These are phyloP conservation scores for Gnaphalium uliginosum DNA, from an alignment of 129 eudicot genomes.

Conservation along the genomic window DNA sequence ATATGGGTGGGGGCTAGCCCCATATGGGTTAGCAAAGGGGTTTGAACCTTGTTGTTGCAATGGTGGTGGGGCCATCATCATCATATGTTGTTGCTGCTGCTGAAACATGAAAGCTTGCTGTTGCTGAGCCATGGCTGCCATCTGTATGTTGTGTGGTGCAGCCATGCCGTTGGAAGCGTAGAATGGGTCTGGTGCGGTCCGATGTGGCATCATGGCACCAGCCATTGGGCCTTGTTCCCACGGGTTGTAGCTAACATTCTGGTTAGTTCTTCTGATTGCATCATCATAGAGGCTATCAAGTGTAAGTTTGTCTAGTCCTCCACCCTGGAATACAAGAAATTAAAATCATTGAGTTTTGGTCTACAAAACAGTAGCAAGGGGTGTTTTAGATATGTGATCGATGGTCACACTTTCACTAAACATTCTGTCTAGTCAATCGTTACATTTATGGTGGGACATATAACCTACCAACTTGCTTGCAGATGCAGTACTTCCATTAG, in stretches of 20 bases:
- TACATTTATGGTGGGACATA: neutral
- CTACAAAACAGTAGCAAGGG: neutral
- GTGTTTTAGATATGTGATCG: neutral
- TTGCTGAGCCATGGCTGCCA: slow-evolving; percentile 83
- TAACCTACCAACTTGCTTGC: slow-evolving; percentile 43
- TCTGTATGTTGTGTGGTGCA: slow-evolving; percentile 73
- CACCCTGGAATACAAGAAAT: slow-evolving; percentile 37
- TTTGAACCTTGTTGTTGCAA: slow-evolving; percentile 47
- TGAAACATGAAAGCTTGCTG: slow-evolving; percentile 71
- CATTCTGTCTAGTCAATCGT: neutral
- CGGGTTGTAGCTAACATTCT: slow-evolving; percentile 47
- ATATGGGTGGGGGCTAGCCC: slow-evolving; percentile 50
- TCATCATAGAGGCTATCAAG: slow-evolving; percentile 56
- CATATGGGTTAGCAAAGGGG: slow-evolving; percentile 69
- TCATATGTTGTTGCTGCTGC: slow-evolving; percentile 66
- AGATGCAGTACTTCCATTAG: slow-evolving; percentile 34
- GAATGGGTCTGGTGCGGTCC: slow-evolving; percentile 66
- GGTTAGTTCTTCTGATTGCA: slow-evolving; percentile 46
- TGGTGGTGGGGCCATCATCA: slow-evolving; percentile 66
- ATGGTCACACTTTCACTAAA: neutral
- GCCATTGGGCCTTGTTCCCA: slow-evolving; percentile 63
- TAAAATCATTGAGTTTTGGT: neutral
- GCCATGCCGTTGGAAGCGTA: slow-evolving; percentile 66
- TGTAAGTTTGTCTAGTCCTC: slow-evolving; percentile 51
- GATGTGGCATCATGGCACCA: slow-evolving; percentile 56